These are phyloP conservation scores for Articulospora tetracladia DNA, from an alignment of 495 filamentous ascomycete genomes.

Conservation along the genomic window DNA sequence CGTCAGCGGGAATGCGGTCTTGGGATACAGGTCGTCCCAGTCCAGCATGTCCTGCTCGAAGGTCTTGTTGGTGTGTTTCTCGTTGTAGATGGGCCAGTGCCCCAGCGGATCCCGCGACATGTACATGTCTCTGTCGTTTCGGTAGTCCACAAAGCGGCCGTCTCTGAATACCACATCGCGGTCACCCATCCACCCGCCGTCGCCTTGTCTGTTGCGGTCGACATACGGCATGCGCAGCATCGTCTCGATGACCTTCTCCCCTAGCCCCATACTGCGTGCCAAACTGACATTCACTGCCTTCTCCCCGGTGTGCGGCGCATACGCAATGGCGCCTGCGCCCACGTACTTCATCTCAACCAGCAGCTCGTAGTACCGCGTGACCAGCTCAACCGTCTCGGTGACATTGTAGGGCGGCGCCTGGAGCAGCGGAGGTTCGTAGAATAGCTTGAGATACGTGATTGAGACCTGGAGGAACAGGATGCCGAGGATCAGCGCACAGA, in stretches of 20 bases:
- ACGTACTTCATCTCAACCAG: constrained; percentile 1
- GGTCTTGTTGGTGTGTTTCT: background rate
- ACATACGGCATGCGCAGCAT: constrained; percentile 1
- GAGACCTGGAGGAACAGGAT: background rate
- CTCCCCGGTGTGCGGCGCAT: constrained; percentile 1
- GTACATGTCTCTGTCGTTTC: background rate
- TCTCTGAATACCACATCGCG: constrained; percentile 1
- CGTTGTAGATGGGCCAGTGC: background rate
- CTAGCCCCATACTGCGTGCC: background rate
- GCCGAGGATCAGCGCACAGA: background rate
- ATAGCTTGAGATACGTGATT: background rate
- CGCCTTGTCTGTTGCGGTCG: background rate
- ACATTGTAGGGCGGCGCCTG: background rate
- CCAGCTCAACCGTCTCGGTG: background rate
- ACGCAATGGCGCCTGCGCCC: background rate
- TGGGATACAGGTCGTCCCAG: background rate
- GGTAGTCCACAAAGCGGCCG: constrained; percentile 1
- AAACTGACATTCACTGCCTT: background rate
- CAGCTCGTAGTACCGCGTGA: constrained; percentile 1
- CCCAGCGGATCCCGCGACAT: background rate
- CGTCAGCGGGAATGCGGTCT: background rate
- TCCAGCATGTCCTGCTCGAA: constrained; percentile 1
- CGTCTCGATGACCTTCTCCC: background rate
- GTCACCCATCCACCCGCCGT: constrained; percentile 1
- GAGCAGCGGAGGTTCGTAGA: background rate